Conservation (phyloP, 2,329 filamentous ascomycete species). For the Emmonsiellopsis sp. region DNA sequence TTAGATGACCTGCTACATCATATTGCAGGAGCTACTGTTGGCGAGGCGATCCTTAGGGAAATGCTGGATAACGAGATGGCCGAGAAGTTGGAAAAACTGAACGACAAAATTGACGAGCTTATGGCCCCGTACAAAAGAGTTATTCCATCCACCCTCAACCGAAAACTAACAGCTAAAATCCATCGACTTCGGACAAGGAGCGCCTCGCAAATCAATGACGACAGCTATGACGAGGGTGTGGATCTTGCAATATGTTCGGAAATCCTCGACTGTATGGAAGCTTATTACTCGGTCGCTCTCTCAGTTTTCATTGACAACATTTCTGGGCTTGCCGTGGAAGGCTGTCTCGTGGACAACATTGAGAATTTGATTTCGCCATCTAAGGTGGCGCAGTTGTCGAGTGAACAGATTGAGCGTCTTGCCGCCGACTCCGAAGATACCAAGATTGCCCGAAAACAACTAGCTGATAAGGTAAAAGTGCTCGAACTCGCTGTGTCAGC, state of each 20-base stretch:
- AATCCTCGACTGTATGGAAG: slow-evolving; percentile 15
- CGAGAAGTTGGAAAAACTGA: slow-evolving; percentile 10
- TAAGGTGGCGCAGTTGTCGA: slow-evolving; percentile 22
- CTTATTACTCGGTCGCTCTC: slow-evolving; percentile 18
- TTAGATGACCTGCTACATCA: slow-evolving; percentile 14
- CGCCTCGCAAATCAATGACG: slow-evolving; percentile 2
- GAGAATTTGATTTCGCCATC: slow-evolving; percentile 24
- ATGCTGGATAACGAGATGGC: slow-evolving; percentile 13
- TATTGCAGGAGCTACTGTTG: slow-evolving; percentile 8
- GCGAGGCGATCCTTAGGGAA: slow-evolving; percentile 14
- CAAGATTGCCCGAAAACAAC: slow-evolving; percentile 3
- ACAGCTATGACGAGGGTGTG: neutral
- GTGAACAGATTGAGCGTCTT: slow-evolving; percentile 15
- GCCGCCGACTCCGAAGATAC: slow-evolving; percentile 17
- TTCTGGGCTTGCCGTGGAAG: slow-evolving; percentile 27
- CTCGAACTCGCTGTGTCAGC: slow-evolving; percentile 10
- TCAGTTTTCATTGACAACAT: slow-evolving; percentile 30
- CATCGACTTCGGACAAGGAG: slow-evolving; percentile 6
- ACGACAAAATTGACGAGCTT: slow-evolving; percentile 15
- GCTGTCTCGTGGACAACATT: slow-evolving; percentile 27
- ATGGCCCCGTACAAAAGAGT: slow-evolving; percentile 12
- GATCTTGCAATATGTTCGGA: slow-evolving; percentile 9
- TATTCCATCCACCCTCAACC: slow-evolving; percentile 13
- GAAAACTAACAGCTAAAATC: slow-evolving; percentile 6
- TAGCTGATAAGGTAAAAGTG: slow-evolving; percentile 9